These are phyloP conservation scores for Xylariales sp. DNA, from an alignment of 2,329 filamentous ascomycete species.

Conservation along the genomic window DNA sequence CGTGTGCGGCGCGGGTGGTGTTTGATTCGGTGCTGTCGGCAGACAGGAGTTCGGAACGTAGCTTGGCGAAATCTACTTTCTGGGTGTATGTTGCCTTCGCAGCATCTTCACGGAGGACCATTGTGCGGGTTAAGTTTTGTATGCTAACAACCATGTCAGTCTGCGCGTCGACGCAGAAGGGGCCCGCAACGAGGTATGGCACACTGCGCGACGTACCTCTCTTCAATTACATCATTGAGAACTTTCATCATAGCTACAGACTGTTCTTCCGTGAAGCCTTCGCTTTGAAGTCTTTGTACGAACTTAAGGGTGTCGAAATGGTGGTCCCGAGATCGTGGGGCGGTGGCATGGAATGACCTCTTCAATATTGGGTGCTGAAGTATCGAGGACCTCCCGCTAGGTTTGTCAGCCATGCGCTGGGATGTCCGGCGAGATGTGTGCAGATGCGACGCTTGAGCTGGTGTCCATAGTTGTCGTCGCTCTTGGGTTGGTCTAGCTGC, in stretches of 20 bases:
- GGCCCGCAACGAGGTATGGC: neutral
- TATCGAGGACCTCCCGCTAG: slow-evolving; percentile 12
- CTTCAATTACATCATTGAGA: slow-evolving; percentile 92
- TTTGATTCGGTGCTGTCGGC: slow-evolving; percentile 88
- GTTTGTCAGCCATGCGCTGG: slow-evolving; percentile 8
- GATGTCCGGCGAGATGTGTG: slow-evolving; percentile 15
- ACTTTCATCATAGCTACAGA: slow-evolving; percentile 98
- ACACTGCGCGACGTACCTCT: slow-evolving; percentile 54
- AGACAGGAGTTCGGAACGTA: slow-evolving; percentile 56
- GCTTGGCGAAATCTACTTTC: slow-evolving; percentile 18
- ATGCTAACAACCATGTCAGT: slow-evolving; percentile 51
- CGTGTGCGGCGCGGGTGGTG: slow-evolving; percentile 83
- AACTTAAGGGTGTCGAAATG: slow-evolving; percentile 99
- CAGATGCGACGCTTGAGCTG: slow-evolving; percentile 15
- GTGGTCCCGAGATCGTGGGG: slow-evolving; percentile 65
- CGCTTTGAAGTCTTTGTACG: slow-evolving; percentile 80
- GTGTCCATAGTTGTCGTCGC: slow-evolving; percentile 12
- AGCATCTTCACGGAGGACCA: slow-evolving; percentile 94
- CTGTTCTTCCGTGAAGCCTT: slow-evolving; percentile 95
- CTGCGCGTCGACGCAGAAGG: too few relatives aligned
- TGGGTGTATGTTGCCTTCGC: slow-evolving; percentile 72
- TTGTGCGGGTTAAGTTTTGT: slow-evolving; percentile 93
- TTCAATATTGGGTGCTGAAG: slow-evolving; percentile 25
- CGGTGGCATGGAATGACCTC: slow-evolving; percentile 65
- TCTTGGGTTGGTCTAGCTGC: slow-evolving; percentile 17